Evolutionary conservation across 2,329 filamentous ascomycete genomes (phyloP).

Genomic region (Verticillium zaregamsianum): DNA sequence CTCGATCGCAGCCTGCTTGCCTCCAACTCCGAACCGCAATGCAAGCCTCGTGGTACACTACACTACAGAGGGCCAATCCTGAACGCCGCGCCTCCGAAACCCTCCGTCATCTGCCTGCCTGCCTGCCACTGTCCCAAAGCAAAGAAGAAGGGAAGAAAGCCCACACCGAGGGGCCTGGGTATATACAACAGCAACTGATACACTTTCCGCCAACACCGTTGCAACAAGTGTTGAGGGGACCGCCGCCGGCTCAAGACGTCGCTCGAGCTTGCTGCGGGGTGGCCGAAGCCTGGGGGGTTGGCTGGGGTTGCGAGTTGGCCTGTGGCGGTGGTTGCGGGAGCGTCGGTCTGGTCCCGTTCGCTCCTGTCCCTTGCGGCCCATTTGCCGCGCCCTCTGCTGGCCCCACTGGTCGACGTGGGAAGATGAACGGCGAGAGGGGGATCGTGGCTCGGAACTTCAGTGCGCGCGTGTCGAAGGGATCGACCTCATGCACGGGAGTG

Average conservation of each 20-base stretch:
- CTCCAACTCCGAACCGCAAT: conserved; percentile 1
- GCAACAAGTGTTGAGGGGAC: neutral
- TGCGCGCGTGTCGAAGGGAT: conserved; percentile 61
- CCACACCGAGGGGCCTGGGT: neutral
- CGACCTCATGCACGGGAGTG: conserved; percentile 67
- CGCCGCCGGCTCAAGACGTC: neutral
- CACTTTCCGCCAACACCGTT: neutral
- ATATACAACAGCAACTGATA: conserved; percentile 2
- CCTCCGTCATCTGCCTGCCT: neutral
- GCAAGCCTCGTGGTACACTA: neutral
- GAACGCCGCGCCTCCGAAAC: conserved; percentile 2
- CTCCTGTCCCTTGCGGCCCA: conserved; percentile 8
- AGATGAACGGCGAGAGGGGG: conserved; percentile 41
- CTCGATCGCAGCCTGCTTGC: neutral
- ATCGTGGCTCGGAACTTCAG: conserved; percentile 59
- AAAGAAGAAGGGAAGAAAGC: neutral
- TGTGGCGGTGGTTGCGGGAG: conserved; percentile 13
- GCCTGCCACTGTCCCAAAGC: neutral
- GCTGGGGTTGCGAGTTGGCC: conserved; percentile 19
- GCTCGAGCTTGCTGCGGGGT: neutral
- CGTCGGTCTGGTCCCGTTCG: conserved; percentile 12
- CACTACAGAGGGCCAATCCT: conserved; percentile 1
- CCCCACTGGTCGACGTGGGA: conserved; percentile 30
- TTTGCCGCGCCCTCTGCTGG: conserved; percentile 15
- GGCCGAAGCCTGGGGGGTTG: neutral